phyloP scores from a whole-genome alignment of 345 rosid genomes.

The Euphorbia pulcherrima region DNA sequence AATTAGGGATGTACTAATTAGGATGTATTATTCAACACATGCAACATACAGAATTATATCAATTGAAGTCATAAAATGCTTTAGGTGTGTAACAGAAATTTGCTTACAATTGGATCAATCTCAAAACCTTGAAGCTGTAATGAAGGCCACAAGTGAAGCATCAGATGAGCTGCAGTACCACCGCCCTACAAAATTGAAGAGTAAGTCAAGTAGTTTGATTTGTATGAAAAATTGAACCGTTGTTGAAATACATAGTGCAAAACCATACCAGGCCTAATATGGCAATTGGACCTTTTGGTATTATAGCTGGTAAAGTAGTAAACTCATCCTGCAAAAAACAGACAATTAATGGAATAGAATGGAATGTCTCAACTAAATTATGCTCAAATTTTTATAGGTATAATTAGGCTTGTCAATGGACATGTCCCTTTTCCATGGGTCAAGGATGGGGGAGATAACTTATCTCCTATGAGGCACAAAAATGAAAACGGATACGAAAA shows the following conservation, averaged over 20 bases:
- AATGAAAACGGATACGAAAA: too few species aligned
- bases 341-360: background rate
- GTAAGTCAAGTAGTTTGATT: background rate
- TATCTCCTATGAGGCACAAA: too few species aligned
- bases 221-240: background rate
- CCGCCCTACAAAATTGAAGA: slow-evolving; percentile 50
- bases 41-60: background rate
- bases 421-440: too few species aligned
- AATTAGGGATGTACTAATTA: too few species aligned
- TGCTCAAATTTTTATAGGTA: too few species aligned
- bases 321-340: slow-evolving; percentile 58
- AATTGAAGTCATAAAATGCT: background rate
- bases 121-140: slow-evolving; percentile 73
- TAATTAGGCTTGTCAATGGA: too few species aligned
- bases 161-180: slow-evolving; percentile 85
- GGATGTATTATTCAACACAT: too few species aligned
- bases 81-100: background rate
- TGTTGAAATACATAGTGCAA: background rate
- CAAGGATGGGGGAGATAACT: too few species aligned
- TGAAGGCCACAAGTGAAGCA: slow-evolving; percentile 77
- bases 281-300: slow-evolving; percentile 70
- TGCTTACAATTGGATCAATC: slow-evolving; percentile 63
- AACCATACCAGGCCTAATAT: slow-evolving; percentile 78
- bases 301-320: slow-evolving; percentile 62
- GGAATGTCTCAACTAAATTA: background rate